Evolutionary conservation across 2,329 filamentous ascomycete species (phyloP), one percentile per base, ranked within the genome.

Genomic region (Penicillium sp.): DNA sequence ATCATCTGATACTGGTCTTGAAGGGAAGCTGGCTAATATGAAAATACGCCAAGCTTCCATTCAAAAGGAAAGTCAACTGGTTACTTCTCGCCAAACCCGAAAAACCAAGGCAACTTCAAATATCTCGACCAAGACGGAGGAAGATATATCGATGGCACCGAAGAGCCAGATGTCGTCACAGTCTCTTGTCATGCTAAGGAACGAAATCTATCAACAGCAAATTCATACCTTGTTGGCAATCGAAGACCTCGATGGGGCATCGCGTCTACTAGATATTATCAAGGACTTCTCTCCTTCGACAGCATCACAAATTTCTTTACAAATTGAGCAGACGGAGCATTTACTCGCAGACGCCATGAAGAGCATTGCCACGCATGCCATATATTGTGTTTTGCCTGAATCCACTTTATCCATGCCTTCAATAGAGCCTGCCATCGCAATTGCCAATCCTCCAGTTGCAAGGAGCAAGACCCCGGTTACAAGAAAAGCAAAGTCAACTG

Each of bases 391-490:
- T 9, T 82, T 97, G 16, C 90, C 93, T 47, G 94, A 99, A 65
- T 97, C 94, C 0, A 96, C 91, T 0, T 86, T 97, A 24, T 95
- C 91, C 0, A 88, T 93, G 59, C 91, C 92, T 1, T 86, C 90
- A 0, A 78, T 93, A 67, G 70, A 61, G 68, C 26, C 48, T 18
- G 38, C 48, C 20, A 46, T 56, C 5, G 28, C 55, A n/a, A 26
- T 73, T 73, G 2, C 57, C 71, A 3, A 61, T 62, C 4, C 74
- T 75, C 54, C 69, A 65, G 21, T 64, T 74, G 12, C 55, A 60
- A 55, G 53, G 18, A 70, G 67, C 54, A 40, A 58, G 24, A 50
- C 64, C n/a, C 52, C 64, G 11, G 55, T 63, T 8, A 38, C 63
- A 5, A 67, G 65, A 20, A 68, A 57, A 59, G 57, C 65, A 11